Base-by-base conservation (phyloP, 345 rosid species). In the Turritis glabra region DNA sequence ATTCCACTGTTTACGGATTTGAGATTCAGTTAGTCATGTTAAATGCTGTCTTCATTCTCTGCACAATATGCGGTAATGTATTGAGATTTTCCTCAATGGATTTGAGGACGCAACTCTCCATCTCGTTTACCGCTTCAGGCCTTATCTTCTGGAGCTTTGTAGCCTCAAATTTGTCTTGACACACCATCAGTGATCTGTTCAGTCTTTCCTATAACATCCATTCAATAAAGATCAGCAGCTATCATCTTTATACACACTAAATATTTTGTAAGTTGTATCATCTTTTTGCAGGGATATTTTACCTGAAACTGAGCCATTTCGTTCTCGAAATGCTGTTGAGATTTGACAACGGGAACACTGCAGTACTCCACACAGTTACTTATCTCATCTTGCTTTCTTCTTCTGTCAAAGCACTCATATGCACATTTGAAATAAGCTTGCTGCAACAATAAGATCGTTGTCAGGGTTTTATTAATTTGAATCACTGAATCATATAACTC, bases 371-470 rank as follows among this genome's bases (percentile, higher is more conserved):
- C 97, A 32, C 97, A 93, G 75, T 71, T 80, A 76, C 88, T 81
- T 35, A 93, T 87, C 73, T 91, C 97, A 54, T 93, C 92, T 74
- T 91, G 91, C 56, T 77, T 87, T 68, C 89, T 80, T 46, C 82
- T 84, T 79, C 93, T 79, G 80, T 93, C 98, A 72, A 90, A 90
- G 90, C 98, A 93, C 64, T 86, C 93, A 15, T 89, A 83, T 2
- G 97, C 98, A 75, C 97, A 93, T 55, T 86, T 93, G 92, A 93
- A 91, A 77, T 91, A 93, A 4, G 97, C 96, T 93, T 88, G 91
- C 98, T 89, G 96, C 85, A 83, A 65, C 35, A 61, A 64, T 10
- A 17, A 70, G 55, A 15, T 26, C 4, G 7, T 72, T 48, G 41
- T 43, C 15, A 1, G 11, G n/a, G 51, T 18, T 44, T 62, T n/a